Conservation (phyloP, 805 yeast genomes). For the Teunomyces gatunensis region DNA sequence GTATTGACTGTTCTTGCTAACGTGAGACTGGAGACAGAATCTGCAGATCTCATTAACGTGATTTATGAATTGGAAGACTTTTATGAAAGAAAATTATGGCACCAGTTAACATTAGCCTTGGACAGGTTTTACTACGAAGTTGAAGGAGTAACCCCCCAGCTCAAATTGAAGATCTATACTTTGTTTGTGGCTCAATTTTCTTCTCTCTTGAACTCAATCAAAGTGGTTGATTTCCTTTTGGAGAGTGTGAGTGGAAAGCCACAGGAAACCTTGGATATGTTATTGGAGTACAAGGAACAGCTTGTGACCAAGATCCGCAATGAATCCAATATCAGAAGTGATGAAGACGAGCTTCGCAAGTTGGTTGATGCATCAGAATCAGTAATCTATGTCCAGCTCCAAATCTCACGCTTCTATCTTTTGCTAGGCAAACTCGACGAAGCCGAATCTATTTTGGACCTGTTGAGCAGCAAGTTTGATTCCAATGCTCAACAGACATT, state of each 20-base stretch:
- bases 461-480: constrained; percentile 57
- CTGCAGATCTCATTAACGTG: constrained; percentile 54
- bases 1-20: constrained; percentile 50
- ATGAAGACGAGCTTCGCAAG: constrained; percentile 22
- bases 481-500: constrained; percentile 24
- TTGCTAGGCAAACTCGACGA: constrained; percentile 49
- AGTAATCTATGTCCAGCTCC: constrained; percentile 49
- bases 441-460: constrained; percentile 68
- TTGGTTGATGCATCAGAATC: constrained; percentile 52
- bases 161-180: constrained; percentile 66
- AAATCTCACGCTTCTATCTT: constrained; percentile 71
- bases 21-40: constrained; percentile 63
- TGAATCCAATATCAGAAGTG: constrained; percentile 27
- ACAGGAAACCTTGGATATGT: constrained; percentile 33
- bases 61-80: constrained; percentile 75
- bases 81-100: constrained; percentile 92
- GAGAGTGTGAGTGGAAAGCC: constrained; percentile 36
- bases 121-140: constrained; percentile 50
- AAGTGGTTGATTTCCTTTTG: constrained; percentile 72
- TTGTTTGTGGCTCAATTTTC: constrained; percentile 67
- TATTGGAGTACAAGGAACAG: constrained; percentile 30
- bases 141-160: constrained; percentile 38
- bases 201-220: constrained; percentile 73
- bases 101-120: constrained; percentile 76
- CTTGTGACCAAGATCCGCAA: constrained; percentile 24